Conservation (phyloP, 140 eudicot species). For the Oenanthe javanica region DNA sequence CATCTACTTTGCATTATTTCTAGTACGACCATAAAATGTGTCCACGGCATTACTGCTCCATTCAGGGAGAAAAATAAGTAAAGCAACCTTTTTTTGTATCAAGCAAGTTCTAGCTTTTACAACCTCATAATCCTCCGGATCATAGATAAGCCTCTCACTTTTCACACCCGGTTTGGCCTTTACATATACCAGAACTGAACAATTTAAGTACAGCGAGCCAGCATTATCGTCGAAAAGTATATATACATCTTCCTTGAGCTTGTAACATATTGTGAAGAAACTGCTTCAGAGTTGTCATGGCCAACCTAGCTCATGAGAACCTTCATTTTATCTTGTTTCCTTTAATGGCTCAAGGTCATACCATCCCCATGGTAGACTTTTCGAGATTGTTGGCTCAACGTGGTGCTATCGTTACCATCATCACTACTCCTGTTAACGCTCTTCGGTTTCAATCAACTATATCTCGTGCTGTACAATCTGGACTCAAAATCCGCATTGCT, state of each 20-base stretch:
- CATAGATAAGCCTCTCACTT: neutral
- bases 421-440: slow-evolving; percentile 56
- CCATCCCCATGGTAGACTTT: slow-evolving; percentile 63
- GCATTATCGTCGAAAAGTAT: neutral
- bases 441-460: slow-evolving; percentile 9
- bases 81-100: neutral
- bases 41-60: neutral
- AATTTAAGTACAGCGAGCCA: neutral
- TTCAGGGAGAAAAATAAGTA: neutral
- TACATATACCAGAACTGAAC: neutral
- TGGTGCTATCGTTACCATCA: slow-evolving; percentile 31
- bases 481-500: slow-evolving; percentile 14
- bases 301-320: neutral
- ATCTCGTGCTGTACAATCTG: slow-evolving; percentile 15
- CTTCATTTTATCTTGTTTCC: slow-evolving; percentile 45
- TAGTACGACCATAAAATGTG: neutral
- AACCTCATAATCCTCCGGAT: neutral
- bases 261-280: neutral
- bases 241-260: neutral
- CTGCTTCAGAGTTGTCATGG: slow-evolving; percentile 1
- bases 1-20: neutral
- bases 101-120: neutral
- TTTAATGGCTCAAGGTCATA: slow-evolving; percentile 48
- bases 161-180: neutral
- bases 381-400: slow-evolving; percentile 37